These are phyloP conservation scores for Boletus reticuloceps DNA, from an alignment of 768 basidiomycete species.

Conservation along the genomic window DNA sequence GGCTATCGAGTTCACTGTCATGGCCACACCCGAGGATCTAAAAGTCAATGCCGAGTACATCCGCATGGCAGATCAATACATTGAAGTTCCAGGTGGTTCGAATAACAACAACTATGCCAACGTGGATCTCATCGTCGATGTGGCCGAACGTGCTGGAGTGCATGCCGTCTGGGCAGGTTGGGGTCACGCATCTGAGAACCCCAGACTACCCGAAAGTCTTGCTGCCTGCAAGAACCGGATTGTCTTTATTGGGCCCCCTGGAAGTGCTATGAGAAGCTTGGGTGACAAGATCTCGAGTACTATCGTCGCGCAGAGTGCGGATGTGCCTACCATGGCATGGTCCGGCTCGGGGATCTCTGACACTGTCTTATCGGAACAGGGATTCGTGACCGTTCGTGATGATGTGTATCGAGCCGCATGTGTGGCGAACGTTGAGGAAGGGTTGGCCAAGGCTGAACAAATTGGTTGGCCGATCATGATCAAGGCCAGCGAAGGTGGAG, in stretches of 20 bases:
- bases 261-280: slow-evolving; percentile 97
- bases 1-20: slow-evolving; percentile 97
- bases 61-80: slow-evolving; percentile 98
- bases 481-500: slow-evolving; percentile 98
- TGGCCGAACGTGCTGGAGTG: slow-evolving; percentile 95
- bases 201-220: slow-evolving; percentile 90
- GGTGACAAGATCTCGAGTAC: slow-evolving; percentile 99
- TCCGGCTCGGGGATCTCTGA: slow-evolving; percentile 93
- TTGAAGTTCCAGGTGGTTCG: slow-evolving; percentile 96
- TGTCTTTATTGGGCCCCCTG: slow-evolving; percentile 98
- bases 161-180: slow-evolving; percentile 99
- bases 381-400: slow-evolving; percentile 94
- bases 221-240: slow-evolving; percentile 92
- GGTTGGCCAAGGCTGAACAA: slow-evolving; percentile 73
- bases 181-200: slow-evolving; percentile 99
- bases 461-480: slow-evolving; percentile 99
- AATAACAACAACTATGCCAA: slow-evolving; percentile 99
- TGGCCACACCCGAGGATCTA: slow-evolving; percentile 98
- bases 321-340: slow-evolving; percentile 99
- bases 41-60: slow-evolving; percentile 99
- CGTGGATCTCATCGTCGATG: slow-evolving; percentile 97
- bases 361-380: slow-evolving; percentile 77
- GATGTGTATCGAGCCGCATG: slow-evolving; percentile 87
- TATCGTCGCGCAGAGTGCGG: slow-evolving; percentile 94
- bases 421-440: slow-evolving; percentile 84